phyloP scores from a whole-genome alignment of 2,329 filamentous ascomycete genomes.

The Botryosphaeria dothidea region DNA sequence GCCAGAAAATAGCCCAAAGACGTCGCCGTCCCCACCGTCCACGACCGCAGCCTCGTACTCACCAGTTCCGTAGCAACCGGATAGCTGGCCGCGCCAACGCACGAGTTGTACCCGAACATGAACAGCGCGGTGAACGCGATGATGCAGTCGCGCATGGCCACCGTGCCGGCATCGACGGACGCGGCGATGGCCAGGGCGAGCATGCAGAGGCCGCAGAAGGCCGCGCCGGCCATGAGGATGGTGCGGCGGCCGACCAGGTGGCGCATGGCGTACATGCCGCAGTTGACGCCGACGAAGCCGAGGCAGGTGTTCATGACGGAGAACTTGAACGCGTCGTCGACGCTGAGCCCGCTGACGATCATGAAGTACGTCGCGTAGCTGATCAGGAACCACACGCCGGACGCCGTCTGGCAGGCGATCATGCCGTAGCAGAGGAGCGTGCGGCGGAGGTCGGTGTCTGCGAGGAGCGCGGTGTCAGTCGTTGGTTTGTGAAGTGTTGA shows the following conservation, averaged over 20 bases:
- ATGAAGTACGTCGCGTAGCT: slow-evolving; percentile 52
- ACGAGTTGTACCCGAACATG: slow-evolving; percentile 38
- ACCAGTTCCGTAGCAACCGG: slow-evolving; percentile 34
- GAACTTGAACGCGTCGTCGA: slow-evolving; percentile 50
- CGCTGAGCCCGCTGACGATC: not conserved
- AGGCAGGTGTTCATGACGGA: slow-evolving; percentile 53
- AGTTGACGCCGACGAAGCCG: slow-evolving; percentile 51
- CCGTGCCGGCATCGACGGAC: slow-evolving; percentile 27
- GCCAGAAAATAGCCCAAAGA: slow-evolving; percentile 38
- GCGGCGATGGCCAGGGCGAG: slow-evolving; percentile 46
- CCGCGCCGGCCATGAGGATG: slow-evolving; percentile 50
- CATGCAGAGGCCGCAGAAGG: slow-evolving; percentile 47
- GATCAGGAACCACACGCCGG: slow-evolving; percentile 54
- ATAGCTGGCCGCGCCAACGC: slow-evolving; percentile 34
- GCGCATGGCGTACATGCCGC: slow-evolving; percentile 52
- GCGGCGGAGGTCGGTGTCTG: slow-evolving; percentile 44
- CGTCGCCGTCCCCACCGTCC: slow-evolving; percentile 37
- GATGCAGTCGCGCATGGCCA: slow-evolving; percentile 28
- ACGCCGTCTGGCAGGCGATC: slow-evolving; percentile 48
- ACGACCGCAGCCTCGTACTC: slow-evolving; percentile 36
- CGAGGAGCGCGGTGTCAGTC: not conserved
- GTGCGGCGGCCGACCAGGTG: slow-evolving; percentile 48
- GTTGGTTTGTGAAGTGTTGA: too few species aligned
- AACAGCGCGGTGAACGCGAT: slow-evolving; percentile 39
- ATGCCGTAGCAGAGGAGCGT: slow-evolving; percentile 53